A percentile compares a stretch with the other conserved stretches of the same genome.
phyloP scores from a whole-genome alignment of 2,329 filamentous ascomycete genomes.

The Phialophora chinensis region DNA sequence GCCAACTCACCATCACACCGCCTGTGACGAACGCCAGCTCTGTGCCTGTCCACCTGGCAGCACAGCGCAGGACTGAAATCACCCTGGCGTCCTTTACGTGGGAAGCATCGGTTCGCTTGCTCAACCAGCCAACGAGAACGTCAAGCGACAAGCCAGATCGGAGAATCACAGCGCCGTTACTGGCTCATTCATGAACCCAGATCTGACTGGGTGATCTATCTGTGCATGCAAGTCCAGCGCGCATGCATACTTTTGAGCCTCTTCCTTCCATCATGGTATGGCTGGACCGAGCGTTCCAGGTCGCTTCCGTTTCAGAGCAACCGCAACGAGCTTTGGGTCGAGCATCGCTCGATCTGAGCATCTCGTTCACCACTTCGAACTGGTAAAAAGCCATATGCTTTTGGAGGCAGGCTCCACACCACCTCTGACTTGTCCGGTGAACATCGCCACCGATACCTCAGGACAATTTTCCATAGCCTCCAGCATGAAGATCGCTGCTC shows the following conservation, averaged over 20 bases:
- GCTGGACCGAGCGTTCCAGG: neutral
- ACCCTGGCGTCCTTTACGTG: neutral
- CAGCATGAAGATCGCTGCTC: neutral
- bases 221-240: conserved; percentile 8
- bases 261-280: neutral
- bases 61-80: neutral
- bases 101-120: neutral
- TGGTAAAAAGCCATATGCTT: neutral
- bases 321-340: neutral
- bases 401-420: neutral
- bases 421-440: neutral
- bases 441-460: neutral
- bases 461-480: neutral
- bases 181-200: conserved; percentile 5
- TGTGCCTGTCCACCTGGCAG: neutral
- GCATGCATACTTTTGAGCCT: conserved; percentile 14
- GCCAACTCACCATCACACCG: neutral
- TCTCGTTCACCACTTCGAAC: neutral
- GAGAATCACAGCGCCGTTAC: neutral
- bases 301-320: neutral
- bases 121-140: neutral
- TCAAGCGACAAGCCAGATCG: neutral
- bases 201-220: neutral
- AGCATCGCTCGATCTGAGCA: neutral
- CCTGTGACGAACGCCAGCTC: neutral